These are phyloP conservation scores for Arbutus unedo DNA, from an alignment of 148 eudicot genomes.

Conservation along the genomic window DNA sequence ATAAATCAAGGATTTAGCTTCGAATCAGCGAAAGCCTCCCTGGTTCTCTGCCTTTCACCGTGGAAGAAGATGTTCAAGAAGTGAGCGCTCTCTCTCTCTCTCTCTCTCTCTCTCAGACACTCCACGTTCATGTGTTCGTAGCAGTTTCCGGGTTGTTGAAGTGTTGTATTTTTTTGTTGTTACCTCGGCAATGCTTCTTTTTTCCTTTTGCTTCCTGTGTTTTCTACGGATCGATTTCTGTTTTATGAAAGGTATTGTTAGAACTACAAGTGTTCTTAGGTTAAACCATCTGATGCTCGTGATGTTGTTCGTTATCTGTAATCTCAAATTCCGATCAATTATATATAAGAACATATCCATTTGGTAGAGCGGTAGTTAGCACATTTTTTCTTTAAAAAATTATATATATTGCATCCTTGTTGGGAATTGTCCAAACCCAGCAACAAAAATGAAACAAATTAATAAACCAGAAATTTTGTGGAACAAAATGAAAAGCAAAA, in stretches of 20 bases:
- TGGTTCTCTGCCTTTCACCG: background rate
- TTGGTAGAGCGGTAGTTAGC: background rate
- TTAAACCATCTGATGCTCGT: background rate
- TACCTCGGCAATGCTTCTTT: too few relatives aligned
- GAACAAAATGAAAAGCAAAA: background rate
- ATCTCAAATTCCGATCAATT: background rate
- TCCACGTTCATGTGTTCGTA: background rate
- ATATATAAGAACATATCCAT: too few relatives aligned
- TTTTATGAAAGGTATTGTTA: too few relatives aligned
- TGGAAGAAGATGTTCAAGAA: conserved; percentile 1
- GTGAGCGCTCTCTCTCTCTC: background rate
- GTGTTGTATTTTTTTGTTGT: too few relatives aligned
- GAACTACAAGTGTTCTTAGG: too few relatives aligned
- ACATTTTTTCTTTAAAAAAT: background rate
- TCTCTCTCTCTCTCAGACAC: background rate
- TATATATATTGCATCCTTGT: background rate
- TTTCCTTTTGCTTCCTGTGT: too few relatives aligned
- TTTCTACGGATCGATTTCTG: too few relatives aligned
- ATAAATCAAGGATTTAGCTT: background rate
- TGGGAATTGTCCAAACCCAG: background rate
- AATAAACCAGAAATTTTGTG: background rate
- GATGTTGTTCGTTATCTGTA: background rate
- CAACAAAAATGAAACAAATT: background rate
- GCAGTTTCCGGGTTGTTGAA: too few relatives aligned
- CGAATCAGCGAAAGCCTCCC: background rate